A percentile compares a stretch with the other conserved stretches of the same genome.
Evolutionary conservation across 805 yeast species (phyloP).

Genomic region (Kazachstania psychrophila): DNA sequence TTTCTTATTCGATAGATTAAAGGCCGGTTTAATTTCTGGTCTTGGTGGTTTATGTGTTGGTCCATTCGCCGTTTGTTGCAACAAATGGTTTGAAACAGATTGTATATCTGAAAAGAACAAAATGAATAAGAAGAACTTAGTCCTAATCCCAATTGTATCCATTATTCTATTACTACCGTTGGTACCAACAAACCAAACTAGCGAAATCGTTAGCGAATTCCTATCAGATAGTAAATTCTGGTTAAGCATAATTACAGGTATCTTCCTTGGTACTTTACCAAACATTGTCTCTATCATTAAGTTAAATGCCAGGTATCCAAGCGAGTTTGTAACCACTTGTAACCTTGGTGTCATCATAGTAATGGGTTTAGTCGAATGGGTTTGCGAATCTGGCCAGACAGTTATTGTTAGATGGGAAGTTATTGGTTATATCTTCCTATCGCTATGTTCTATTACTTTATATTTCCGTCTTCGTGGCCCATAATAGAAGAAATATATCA

Average conservation of each 20-base stretch:
- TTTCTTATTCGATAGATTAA: conserved; percentile 29
- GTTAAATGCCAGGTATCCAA: conserved; percentile 18
- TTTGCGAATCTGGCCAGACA: conserved; percentile 23
- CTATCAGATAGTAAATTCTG: conserved; percentile 7
- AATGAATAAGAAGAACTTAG: conserved; percentile 7
- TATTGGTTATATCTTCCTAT: conserved; percentile 22
- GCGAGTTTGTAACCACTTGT: conserved; percentile 24
- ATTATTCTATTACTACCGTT: conserved; percentile 18
- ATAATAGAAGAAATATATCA: no score
- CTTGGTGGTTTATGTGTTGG: conserved; percentile 26
- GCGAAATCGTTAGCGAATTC: neutral
- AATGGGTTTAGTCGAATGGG: conserved; percentile 26
- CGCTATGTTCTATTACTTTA: conserved; percentile 19
- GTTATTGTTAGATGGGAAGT: conserved; percentile 28
- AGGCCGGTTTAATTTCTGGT: conserved; percentile 28
- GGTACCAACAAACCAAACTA: conserved; percentile 9
- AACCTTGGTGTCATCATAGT: conserved; percentile 22
- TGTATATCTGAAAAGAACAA: conserved; percentile 3
- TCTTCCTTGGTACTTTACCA: conserved; percentile 22
- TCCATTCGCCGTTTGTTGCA: conserved; percentile 26
- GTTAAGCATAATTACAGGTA: conserved; percentile 11
- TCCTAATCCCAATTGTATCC: conserved; percentile 16
- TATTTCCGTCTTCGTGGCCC: conserved; percentile 8
- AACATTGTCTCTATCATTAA: conserved; percentile 18
- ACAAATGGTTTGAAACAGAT: conserved; percentile 19